Percentiles rank a stretch among this genome's conserved stretches.
Conservation (phyloP, 2,329 filamentous ascomycete genomes). For the Neonectria faginata region DNA sequence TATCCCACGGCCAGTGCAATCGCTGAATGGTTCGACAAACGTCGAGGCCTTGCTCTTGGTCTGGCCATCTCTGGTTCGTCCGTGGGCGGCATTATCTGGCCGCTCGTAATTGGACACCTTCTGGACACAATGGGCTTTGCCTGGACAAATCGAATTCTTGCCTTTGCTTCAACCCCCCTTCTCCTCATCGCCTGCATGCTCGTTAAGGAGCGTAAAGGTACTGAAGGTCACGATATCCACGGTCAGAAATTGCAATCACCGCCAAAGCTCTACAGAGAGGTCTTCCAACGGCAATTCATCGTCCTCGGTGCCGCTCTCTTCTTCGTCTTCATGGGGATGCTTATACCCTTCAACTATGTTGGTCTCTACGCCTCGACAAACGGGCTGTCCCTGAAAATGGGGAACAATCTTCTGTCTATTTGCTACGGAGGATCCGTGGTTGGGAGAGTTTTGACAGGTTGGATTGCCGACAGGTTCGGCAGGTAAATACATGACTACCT, state of each 20-base stretch:
- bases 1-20: constrained; percentile 49
- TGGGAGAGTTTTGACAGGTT: constrained; percentile 64
- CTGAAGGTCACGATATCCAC: constrained; percentile 29
- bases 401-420: constrained; percentile 72
- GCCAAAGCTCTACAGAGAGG: constrained; percentile 43
- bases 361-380: constrained; percentile 64
- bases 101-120: constrained; percentile 41
- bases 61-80: constrained; percentile 49
- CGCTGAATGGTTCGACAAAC: constrained; percentile 48
- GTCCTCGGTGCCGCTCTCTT: constrained; percentile 38
- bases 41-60: constrained; percentile 48
- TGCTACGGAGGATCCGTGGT: constrained; percentile 68
- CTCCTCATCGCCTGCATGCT: constrained; percentile 44
- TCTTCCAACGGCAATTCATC: constrained; percentile 42
- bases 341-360: constrained; percentile 48
- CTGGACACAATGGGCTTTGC: constrained; percentile 19
- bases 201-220: constrained; percentile 43
- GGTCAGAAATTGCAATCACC: constrained; percentile 27
- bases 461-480: constrained; percentile 63
- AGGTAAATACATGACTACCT: constrained; percentile 42
- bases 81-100: constrained; percentile 49
- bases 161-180: constrained; percentile 42
- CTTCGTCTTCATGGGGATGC: constrained; percentile 47
- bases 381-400: constrained; percentile 59
- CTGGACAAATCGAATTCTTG: constrained; percentile 38